phyloP scores from a whole-genome alignment of 73 alveolate genomes.

The Tetrahymena thermophila region DNA sequence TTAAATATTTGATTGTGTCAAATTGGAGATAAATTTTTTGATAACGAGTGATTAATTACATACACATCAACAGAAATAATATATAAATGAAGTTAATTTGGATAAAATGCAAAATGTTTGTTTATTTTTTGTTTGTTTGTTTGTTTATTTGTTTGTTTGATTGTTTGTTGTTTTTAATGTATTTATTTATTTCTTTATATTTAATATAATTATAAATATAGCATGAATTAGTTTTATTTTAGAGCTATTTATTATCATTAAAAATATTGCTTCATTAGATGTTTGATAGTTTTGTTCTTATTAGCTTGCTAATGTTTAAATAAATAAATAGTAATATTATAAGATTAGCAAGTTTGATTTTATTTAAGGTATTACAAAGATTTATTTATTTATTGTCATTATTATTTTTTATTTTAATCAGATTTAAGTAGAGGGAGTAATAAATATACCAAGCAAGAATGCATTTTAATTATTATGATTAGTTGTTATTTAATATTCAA shows the following conservation, averaged over 20 bases:
- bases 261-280: not conserved
- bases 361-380: not conserved
- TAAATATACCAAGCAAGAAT: not conserved
- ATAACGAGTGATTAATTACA: not conserved
- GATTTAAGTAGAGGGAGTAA: not conserved
- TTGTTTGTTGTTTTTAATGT: not conserved
- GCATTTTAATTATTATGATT: not conserved
- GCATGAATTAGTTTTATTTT: too few species aligned
- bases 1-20: too few species aligned
- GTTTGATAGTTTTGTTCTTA: too few species aligned
- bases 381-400: too few species aligned
- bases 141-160: not conserved
- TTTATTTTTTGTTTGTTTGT: not conserved
- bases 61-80: not conserved
- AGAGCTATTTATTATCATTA: not conserved
- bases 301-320: not conserved
- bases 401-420: too few species aligned
- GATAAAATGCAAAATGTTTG: not conserved
- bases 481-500: not conserved
- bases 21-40: not conserved
- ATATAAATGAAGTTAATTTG: not conserved
- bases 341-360: not conserved
- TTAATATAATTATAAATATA: too few species aligned
- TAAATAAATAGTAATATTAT: not conserved
- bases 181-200: not conserved